Conservation (phyloP, 148 eudicot species). For the Nyssa sinensis region DNA sequence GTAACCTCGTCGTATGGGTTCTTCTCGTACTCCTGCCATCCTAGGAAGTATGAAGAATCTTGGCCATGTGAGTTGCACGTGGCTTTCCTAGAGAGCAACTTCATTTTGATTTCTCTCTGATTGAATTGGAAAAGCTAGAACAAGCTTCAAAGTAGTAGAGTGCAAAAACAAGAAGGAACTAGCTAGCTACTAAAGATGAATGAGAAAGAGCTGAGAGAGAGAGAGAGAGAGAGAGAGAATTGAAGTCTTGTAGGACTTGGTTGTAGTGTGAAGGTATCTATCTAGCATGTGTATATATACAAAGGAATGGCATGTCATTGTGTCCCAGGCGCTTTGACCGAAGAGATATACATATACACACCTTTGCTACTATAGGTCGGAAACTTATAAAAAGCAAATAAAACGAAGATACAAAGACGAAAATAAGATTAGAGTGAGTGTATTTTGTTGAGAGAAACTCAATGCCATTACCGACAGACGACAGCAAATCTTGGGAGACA, state of each 20-base stretch:
- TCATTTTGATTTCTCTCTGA: slow-evolving; percentile 14
- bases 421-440: background rate
- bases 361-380: background rate
- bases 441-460: background rate
- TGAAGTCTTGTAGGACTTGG: background rate
- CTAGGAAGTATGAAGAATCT: slow-evolving; percentile 78
- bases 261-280: slow-evolving; percentile 17
- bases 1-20: slow-evolving; percentile 45
- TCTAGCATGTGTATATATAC: slow-evolving; percentile 23
- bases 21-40: slow-evolving; percentile 78
- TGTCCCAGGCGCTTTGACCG: slow-evolving; percentile 4
- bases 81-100: slow-evolving; percentile 50
- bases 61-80: slow-evolving; percentile 60
- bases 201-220: slow-evolving; percentile 5
- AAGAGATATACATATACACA: background rate
- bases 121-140: background rate
- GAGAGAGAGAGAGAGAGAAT: slow-evolving; percentile 6
- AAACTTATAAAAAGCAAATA: background rate
- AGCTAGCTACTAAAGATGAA: background rate
- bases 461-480: slow-evolving; percentile 41
- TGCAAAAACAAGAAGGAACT: background rate
- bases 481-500: slow-evolving; percentile 30
- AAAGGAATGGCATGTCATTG: slow-evolving; percentile 21
- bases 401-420: background rate
- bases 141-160: background rate